phyloP scores from a whole-genome alignment of 257 asterid species.

The Phtheirospermum japonicum region DNA sequence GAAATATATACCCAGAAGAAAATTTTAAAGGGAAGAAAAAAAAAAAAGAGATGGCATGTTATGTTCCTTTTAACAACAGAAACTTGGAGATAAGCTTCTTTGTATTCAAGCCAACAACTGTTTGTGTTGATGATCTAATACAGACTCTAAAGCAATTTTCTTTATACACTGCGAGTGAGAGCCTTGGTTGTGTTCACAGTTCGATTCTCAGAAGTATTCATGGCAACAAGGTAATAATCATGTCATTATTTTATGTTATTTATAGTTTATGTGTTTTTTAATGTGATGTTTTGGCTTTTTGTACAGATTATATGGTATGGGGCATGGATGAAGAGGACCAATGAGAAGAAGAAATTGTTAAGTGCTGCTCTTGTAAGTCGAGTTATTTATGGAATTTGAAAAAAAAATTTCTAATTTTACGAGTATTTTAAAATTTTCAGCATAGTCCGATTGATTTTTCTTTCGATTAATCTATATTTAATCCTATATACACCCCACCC shows the following conservation, averaged over 20 bases:
- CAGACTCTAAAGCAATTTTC: constrained; percentile 45
- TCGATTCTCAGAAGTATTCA: constrained; percentile 64
- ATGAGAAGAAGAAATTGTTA: constrained; percentile 43
- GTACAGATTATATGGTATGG: constrained; percentile 72
- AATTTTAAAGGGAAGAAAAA: not conserved
- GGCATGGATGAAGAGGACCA: constrained; percentile 63
- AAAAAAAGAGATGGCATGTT: constrained; percentile 49
- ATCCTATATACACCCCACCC: too few relatives aligned
- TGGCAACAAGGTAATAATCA: constrained; percentile 57
- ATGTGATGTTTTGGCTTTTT: not conserved
- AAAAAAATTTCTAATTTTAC: too few relatives aligned
- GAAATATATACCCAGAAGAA: too few relatives aligned
- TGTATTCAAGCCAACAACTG: constrained; percentile 53
- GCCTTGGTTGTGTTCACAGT: constrained; percentile 62
- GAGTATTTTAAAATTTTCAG: too few relatives aligned
- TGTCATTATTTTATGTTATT: not conserved
- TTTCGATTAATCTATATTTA: too few relatives aligned
- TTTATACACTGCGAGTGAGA: constrained; percentile 34
- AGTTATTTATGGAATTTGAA: too few relatives aligned
- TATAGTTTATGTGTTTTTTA: not conserved
- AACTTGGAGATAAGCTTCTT: constrained; percentile 56
- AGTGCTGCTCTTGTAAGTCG: constrained; percentile 52
- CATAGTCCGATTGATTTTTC: too few relatives aligned
- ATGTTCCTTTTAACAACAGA: constrained; percentile 54
- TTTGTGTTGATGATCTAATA: constrained; percentile 43